These are phyloP conservation scores for Paxillus involutus DNA, from an alignment of 768 basidiomycete species.

Conservation along the genomic window DNA sequence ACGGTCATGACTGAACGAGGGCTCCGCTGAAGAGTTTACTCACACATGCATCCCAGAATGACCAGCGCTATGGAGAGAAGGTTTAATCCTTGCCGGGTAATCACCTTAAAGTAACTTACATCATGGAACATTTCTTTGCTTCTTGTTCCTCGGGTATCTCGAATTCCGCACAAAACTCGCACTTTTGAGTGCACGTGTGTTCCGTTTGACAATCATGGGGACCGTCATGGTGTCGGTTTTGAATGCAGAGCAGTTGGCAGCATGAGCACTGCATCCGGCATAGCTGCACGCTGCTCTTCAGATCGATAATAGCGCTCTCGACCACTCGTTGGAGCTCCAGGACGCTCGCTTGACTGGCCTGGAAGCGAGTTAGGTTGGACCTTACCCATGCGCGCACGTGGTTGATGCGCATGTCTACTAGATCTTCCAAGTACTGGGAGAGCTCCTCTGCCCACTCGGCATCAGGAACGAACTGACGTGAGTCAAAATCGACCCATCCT, in stretches of 20 bases:
- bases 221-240: slow-evolving; percentile 41
- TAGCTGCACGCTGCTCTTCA: slow-evolving; percentile 43
- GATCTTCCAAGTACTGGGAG: slow-evolving; percentile 30
- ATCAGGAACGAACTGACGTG: slow-evolving; percentile 1
- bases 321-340: no score
- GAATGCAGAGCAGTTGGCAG: slow-evolving; percentile 48
- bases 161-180: slow-evolving; percentile 36
- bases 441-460: slow-evolving; percentile 37
- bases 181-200: slow-evolving; percentile 42
- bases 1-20: no score
- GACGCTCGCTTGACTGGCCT: slow-evolving; percentile 38
- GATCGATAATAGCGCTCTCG: slow-evolving; percentile 37
- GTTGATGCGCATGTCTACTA: slow-evolving; percentile 40
- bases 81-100: no score
- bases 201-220: slow-evolving; percentile 47
- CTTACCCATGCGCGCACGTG: slow-evolving; percentile 50
- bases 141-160: neutral
- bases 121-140: slow-evolving; percentile 38
- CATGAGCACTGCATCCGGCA: slow-evolving; percentile 44
- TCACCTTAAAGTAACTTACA: slow-evolving; percentile 29
- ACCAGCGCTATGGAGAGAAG: no score
- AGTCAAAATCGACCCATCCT: no score
- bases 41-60: no score
- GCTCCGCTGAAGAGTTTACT: no score
- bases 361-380: slow-evolving; percentile 45